Conservation (phyloP, 208 protist species). For the Porcisia hertigi region DNA sequence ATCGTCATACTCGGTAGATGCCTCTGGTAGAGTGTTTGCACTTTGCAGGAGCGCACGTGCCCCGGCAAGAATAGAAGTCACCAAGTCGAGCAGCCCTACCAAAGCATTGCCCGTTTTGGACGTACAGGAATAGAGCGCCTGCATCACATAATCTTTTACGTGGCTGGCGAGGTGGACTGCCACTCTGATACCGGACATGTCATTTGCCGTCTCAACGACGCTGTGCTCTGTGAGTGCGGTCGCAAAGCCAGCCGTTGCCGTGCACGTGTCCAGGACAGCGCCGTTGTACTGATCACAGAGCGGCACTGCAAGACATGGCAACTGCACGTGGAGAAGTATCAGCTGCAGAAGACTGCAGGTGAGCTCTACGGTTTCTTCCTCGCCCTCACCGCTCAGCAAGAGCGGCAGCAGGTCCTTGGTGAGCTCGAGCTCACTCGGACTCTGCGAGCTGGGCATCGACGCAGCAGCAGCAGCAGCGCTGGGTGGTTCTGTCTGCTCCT, state of each 20-base stretch:
- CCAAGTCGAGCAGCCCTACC: conserved; percentile 25
- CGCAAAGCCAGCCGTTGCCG: neutral
- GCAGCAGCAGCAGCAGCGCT: neutral
- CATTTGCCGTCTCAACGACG: neutral
- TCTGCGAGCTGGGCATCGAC: neutral
- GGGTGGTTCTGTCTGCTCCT: neutral
- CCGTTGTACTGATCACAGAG: neutral
- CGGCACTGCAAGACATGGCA: neutral
- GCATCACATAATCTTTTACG: conserved; percentile 46
- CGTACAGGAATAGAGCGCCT: conserved; percentile 30
- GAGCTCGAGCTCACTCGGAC: conserved; percentile 4
- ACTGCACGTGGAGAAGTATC: conserved; percentile 9
- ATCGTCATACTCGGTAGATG: neutral
- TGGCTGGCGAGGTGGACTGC: conserved; percentile 9
- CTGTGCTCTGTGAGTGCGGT: neutral
- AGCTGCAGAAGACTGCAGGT: conserved; percentile 33
- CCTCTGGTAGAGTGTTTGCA: neutral
- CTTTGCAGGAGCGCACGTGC: conserved; percentile 4
- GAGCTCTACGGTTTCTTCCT: conserved; percentile 33
- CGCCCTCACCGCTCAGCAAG: conserved; percentile 34
- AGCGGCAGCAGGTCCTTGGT: conserved; percentile 30
- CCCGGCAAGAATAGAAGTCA: conserved; percentile 7
- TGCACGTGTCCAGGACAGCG: neutral
- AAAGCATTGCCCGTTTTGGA: conserved; percentile 17
- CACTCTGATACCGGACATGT: conserved; percentile 4